Evolutionary conservation across 2,329 filamentous ascomycete genomes (phyloP), one percentile per base, ranked within the genome.

Genomic region (Herpotrichia juniperi): DNA sequence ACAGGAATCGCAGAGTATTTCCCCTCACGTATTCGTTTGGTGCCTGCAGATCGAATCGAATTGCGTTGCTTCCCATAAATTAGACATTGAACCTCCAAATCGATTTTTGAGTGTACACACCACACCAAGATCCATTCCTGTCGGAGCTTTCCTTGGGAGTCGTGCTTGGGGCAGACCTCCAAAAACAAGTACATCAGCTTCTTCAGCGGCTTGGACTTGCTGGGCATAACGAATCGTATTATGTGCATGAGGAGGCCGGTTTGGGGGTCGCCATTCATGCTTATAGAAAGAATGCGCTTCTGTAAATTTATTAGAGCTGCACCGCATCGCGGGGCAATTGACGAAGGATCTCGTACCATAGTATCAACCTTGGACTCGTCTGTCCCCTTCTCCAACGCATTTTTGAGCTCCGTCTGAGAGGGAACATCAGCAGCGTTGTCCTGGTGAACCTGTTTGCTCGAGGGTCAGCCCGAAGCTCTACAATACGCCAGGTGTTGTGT

Each of bases 101-200:
- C 21, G 4, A 31, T 21, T 39, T 8, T 8, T 26, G 14, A 45
- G 16, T 37, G 64, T 75, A 73, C 82, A 63, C 78, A 97, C 93
- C 94, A 99, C 67, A 99, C 94, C 69, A 99, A 80, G 74, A 99
- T 99, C 91, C 97, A 97, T 79, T 99, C 94, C 78, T 99, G 94
- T 83, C 97, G 97, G 60, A 99, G 81, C 83, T 97, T 99, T 69
- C 94, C 94, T 71, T 82, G 87, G 48, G 87, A 82, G 76, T 99
- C 94, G 52, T 92, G 87, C 80, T 99, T 99, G 34, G 93, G 94
- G 75, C 94, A 97, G 74, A 97, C 94, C 79, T 99, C 94, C 74
- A 97, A 97, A 81, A 99, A 99, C 76, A 99, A 94, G 79, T 99
- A 99, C 50, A 99, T 85, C 56, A 99, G 84, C 81, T 99, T 99